Evolutionary conservation across 2,329 filamentous ascomycete genomes (phyloP), one percentile per base, ranked within the genome.

Genomic region (Fusarium protoensiforme): DNA sequence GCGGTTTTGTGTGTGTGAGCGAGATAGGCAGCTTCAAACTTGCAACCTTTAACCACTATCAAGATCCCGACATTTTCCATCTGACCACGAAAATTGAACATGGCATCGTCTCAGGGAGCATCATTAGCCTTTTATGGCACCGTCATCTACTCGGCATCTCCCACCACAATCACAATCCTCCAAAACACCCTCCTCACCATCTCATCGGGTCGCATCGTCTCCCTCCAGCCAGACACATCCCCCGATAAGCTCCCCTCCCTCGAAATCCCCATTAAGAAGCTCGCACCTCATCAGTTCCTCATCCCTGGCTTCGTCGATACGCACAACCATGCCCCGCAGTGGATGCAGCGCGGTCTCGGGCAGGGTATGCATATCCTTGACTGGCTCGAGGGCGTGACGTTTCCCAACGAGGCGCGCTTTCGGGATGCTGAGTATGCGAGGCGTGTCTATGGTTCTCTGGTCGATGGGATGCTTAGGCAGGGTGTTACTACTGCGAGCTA

Each of bases 271-370:
- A 1, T 58, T 5, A 69, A 35, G 3, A 59, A 62, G 14, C 81
- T 89, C 4, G 56, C 73, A 2, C 81, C 77, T 9, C 84, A 84
- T 41, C 80, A 88, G 53, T 90, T 91, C 74, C 79, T 91, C 56
- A 86, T 90, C 65, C 89, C 90, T 0, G 89, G 89, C 48, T 88
- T 91, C 74, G 83, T 93, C 61, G 91, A 93, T 81, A 92, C 90
- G 1, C 91, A 93, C 88, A 91, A 91, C 71, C 91, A 93, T 76
- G 91, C 91, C 1, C 90, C 91, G 38, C 86, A 89, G 73, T 87
- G 84, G 83, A 80, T 84, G 20, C 83, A 85, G 78, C 81, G 85
- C 20, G 85, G 87, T 22, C 80, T 87, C 8, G 85, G 85, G 20
- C 85, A 87, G 75, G 82, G 87, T 63, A 81, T 87, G 79, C 84